Evolutionary conservation across 768 basidiomycete species (phyloP), one percentile per base, ranked within the genome.

Genomic region (Russula sp.): DNA sequence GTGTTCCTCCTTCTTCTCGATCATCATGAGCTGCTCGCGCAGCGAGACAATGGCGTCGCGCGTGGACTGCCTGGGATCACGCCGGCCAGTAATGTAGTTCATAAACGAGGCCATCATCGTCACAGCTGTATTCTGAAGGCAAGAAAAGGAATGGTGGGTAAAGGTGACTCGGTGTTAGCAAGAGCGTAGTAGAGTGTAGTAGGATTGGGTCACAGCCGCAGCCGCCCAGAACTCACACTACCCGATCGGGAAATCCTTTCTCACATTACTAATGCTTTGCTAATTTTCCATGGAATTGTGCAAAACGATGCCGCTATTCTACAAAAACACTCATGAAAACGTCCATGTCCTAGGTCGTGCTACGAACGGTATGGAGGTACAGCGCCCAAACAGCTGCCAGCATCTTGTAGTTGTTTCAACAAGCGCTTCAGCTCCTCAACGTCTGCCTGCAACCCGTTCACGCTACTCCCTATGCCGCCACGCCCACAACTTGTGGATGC

Each of bases 1-100:
- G 74, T 91, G 81, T 73, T 98, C 96, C 78, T 98, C 97, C 80
- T 96, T 98, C 92, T 98, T 99, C 83, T 98, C 94, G 68, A 98
- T 85, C 86, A 96, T 89, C 75, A 92, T 84, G 65, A 98, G 82
- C 73, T 98, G 94, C 76, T 96, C 88, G 70, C 96, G 85, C 68
- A 99, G 79, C 48, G 81, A 82, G 62, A 98, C 89, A 73, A 99
- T 99, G 51, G 97, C 92, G 72, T 97, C 92, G 65, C 93, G 82
- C 48, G 96, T 87, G 32, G 86, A 78, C 75, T 88, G 85, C 74
- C 90, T 91, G 25, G 91, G 81, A 71, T 95, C 89, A 68, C 85
- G 83, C 66, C 85, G 82, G 53, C 88, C 86, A 13, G 87, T 88
- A 73, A 99, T 93, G 78, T 89, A 96, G 72, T 85, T 88, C 86